Conservation (phyloP, 1,284 basidiomycete species). For the Microbotryum saponariae region DNA sequence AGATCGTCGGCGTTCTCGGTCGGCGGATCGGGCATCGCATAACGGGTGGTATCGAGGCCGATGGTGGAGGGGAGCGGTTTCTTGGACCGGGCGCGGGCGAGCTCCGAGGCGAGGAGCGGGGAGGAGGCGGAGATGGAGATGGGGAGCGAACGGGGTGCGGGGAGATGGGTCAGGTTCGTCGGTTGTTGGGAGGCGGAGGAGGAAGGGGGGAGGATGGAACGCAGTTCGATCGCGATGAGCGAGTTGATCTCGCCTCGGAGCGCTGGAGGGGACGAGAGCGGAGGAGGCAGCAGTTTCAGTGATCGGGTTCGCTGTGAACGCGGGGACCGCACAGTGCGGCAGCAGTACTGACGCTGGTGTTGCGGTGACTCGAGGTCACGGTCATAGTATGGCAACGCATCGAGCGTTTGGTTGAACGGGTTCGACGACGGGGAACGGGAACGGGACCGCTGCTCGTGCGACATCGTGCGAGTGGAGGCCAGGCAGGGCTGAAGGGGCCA, state of each 20-base stretch:
- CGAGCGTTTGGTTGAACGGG: constrained; percentile 44
- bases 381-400: constrained; percentile 90
- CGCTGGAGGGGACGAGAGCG: constrained; percentile 41
- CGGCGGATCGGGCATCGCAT: constrained; percentile 65
- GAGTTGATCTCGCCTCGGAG: constrained; percentile 64
- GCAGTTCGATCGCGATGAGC: constrained; percentile 52
- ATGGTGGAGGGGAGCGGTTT: constrained; percentile 51
- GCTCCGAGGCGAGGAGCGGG: constrained; percentile 30
- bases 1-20: constrained; percentile 55
- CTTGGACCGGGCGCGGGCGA: constrained; percentile 35
- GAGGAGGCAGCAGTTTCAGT: not conserved
- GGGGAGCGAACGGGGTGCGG: constrained; percentile 17
- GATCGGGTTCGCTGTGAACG: not conserved
- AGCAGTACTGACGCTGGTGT: constrained; percentile 53
- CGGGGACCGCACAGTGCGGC: not conserved
- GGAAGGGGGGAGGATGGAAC: constrained; percentile 23
- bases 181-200: constrained; percentile 19
- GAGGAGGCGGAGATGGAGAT: no score
- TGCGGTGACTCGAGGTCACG: constrained; percentile 76
- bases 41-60: constrained; percentile 68
- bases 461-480: not conserved
- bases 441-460: not conserved
- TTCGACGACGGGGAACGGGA: not conserved
- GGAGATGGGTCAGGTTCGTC: constrained; percentile 27
- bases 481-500: not conserved